Evolutionary conservation across 805 yeast genomes (phyloP).

Genomic region (Sugiyamaella americana): DNA sequence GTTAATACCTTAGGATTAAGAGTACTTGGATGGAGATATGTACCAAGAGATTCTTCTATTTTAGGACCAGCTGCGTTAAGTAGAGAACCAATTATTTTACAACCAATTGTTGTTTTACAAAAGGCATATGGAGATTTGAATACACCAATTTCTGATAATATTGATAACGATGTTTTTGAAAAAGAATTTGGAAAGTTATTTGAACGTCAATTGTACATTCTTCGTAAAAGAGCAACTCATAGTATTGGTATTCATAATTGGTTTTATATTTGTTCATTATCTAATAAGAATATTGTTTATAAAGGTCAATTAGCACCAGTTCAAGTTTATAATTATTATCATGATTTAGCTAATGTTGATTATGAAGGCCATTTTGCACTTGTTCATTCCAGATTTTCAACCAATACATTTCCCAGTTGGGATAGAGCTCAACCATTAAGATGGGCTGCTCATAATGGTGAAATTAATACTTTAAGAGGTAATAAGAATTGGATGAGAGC

Average conservation of each 20-base stretch:
- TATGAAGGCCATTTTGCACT: conserved; percentile 93
- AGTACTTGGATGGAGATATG: conserved; percentile 91
- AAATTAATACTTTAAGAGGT: conserved; percentile 93
- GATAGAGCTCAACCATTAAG: conserved; percentile 98
- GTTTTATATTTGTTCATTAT: conserved; percentile 93
- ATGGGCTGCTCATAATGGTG: conserved; percentile 98
- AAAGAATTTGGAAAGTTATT: conserved; percentile 54
- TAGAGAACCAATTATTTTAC: conserved; percentile 85
- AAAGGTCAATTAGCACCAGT: conserved; percentile 97
- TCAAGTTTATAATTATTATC: conserved; percentile 92
- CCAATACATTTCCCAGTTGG: conserved; percentile 99
- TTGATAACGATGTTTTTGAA: conserved; percentile 48
- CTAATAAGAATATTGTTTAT: conserved; percentile 85
- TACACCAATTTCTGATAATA: conserved; percentile 23
- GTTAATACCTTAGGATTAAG: conserved; percentile 70
- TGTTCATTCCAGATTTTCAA: conserved; percentile 95
- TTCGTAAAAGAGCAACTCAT: conserved; percentile 85
- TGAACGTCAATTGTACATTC: conserved; percentile 75
- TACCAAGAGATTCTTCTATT: conserved; percentile 90
- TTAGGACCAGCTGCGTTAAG: conserved; percentile 92
- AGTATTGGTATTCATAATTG: conserved; percentile 92
- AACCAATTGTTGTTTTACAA: conserved; percentile 80
- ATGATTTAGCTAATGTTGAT: conserved; percentile 84
- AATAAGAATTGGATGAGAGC: conserved; percentile 99
- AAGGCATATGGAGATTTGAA: conserved; percentile 41